Evolutionary conservation across 352 stramenopile genomes (phyloP).

Genomic region (Phytophthora tubulina): DNA sequence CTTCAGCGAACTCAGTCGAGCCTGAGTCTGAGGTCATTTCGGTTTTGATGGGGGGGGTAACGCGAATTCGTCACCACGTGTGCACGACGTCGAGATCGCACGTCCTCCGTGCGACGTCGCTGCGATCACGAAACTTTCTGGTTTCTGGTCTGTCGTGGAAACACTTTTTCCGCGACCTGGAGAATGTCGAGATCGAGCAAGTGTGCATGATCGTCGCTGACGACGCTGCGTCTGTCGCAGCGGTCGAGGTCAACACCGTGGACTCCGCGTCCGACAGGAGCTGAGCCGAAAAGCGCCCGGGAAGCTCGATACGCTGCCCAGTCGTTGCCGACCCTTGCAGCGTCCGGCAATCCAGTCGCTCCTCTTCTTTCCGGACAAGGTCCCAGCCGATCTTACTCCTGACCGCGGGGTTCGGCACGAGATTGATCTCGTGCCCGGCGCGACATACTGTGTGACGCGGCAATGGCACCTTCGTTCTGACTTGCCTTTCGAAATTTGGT

Average conservation of each 20-base stretch:
- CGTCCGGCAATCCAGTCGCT: slow-evolving; percentile 12
- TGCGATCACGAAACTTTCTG: slow-evolving; percentile 3
- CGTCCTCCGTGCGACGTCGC: not conserved
- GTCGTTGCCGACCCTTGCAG: slow-evolving; percentile 13
- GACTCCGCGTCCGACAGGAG: slow-evolving; percentile 2
- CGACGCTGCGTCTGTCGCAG: slow-evolving; percentile 2
- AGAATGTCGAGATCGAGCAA: slow-evolving; percentile 33
- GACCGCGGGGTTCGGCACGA: slow-evolving; percentile 40
- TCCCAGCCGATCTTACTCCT: slow-evolving; percentile 9
- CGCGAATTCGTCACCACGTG: too few species aligned
- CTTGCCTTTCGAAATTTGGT: too few species aligned
- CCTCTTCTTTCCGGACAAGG: slow-evolving; percentile 37
- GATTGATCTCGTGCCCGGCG: slow-evolving; percentile 33
- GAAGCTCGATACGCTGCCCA: slow-evolving; percentile 31
- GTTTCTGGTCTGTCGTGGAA: slow-evolving; percentile 26
- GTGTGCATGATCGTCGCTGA: slow-evolving; percentile 20
- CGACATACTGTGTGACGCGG: too few species aligned
- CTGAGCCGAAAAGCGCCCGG: slow-evolving; percentile 19
- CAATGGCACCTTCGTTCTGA: too few species aligned
- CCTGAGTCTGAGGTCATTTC: too few species aligned
- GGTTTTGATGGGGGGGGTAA: too few species aligned
- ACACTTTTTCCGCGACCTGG: slow-evolving; percentile 35
- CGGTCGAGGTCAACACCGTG: not conserved
- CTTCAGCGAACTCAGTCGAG: too few species aligned
- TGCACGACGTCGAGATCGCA: not conserved